Evolutionary conservation across 495 filamentous ascomycete species (phyloP).

Genomic region (Schizothecium vesticola): DNA sequence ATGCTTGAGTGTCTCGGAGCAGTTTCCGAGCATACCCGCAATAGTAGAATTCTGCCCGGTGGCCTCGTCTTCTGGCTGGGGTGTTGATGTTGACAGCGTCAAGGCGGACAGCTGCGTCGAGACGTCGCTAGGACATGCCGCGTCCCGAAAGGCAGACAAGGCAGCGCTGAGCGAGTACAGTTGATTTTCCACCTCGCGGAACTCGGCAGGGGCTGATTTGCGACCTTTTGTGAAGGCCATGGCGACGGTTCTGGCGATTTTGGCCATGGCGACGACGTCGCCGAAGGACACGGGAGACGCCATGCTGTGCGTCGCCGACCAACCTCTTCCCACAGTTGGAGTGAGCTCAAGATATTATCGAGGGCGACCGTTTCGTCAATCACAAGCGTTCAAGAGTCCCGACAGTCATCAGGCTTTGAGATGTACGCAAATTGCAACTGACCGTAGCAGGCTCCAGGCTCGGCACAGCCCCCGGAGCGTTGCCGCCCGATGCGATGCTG

Average conservation of each 20-base stretch:
- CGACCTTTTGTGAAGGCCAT: constrained; percentile 14
- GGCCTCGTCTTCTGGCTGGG: background rate
- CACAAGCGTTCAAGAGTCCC: background rate
- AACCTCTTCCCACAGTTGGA: background rate
- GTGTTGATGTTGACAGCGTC: background rate
- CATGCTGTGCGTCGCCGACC: background rate
- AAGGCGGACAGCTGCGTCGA: background rate
- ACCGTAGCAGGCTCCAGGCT: background rate
- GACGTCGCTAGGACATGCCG: background rate
- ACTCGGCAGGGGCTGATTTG: constrained; percentile 15
- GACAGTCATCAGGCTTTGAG: too few species aligned
- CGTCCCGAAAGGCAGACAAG: constrained; percentile 6
- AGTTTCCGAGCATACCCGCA: constrained; percentile 7
- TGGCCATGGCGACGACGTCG: constrained; percentile 15
- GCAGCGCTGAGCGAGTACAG: constrained; percentile 16
- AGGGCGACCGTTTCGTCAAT: background rate
- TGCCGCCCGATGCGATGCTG: background rate
- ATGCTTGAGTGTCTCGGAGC: constrained; percentile 14
- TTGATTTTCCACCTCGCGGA: constrained; percentile 20
- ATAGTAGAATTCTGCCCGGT: background rate
- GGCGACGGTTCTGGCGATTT: constrained; percentile 13
- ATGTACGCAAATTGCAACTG: background rate
- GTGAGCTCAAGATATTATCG: background rate
- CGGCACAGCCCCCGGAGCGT: background rate
- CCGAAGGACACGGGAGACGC: constrained; percentile 17